Conservation (phyloP, 2,329 filamentous ascomycete species). For the Colletotrichum tanaceti region DNA sequence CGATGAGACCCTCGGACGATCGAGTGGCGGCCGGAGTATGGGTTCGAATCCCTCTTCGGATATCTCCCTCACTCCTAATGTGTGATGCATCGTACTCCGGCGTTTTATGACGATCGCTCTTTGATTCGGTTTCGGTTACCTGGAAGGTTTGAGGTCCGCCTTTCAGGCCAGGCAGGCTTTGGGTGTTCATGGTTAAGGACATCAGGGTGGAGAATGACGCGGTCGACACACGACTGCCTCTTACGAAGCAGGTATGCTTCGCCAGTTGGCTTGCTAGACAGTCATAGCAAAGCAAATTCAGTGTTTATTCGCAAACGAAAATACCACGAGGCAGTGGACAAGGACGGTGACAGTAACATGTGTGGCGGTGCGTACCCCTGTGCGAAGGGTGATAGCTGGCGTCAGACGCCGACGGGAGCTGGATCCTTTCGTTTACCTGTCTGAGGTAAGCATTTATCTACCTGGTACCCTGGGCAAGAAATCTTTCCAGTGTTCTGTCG, state of each 20-base stretch:
- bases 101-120: conserved; percentile 26
- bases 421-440: neutral
- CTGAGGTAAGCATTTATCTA: no score
- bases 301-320: neutral
- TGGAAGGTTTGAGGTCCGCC: conserved; percentile 30
- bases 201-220: conserved; percentile 6
- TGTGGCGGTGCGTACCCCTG: neutral
- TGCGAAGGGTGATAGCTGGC: neutral
- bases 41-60: neutral
- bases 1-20: conserved; percentile 59
- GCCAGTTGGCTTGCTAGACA: conserved; percentile 18
- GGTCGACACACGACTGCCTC: neutral
- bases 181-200: conserved; percentile 15
- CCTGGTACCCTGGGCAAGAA: no score
- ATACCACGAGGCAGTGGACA: no score
- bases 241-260: conserved; percentile 9
- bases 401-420: neutral
- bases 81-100: conserved; percentile 39
- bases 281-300: conserved; percentile 15
- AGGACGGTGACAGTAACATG: neutral
- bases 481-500: neutral
- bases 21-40: conserved; percentile 2
- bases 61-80: conserved; percentile 23
- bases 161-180: conserved; percentile 28
- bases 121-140: conserved; percentile 24